Evolutionary conservation across 106 monocot genomes (phyloP).

Genomic region (Vanilla planifolia): DNA sequence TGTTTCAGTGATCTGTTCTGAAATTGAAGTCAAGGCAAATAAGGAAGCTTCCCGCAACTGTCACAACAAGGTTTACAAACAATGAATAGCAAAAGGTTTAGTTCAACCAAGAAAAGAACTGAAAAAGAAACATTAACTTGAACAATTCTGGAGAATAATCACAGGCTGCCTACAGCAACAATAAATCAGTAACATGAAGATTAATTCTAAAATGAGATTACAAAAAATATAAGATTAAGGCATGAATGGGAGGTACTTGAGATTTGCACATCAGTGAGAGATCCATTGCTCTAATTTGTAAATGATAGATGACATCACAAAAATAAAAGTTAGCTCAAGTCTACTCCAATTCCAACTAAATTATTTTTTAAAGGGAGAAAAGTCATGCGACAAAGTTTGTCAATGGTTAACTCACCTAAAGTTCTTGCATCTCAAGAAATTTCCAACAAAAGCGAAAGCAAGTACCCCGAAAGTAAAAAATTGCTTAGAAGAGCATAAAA

Average conservation of each 20-base stretch:
- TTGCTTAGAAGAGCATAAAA: too few species aligned
- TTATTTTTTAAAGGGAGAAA: too few species aligned
- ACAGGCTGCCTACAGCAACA: not conserved
- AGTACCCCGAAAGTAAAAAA: too few species aligned
- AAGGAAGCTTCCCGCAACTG: constrained; percentile 88
- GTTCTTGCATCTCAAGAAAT: too few species aligned
- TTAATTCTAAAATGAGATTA: not conserved
- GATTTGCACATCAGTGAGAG: not conserved
- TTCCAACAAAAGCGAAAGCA: too few species aligned
- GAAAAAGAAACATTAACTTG: not conserved
- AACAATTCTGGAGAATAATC: not conserved
- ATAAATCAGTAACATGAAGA: not conserved
- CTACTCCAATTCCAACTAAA: not conserved
- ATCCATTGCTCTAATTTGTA: too few species aligned
- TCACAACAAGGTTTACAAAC: constrained; percentile 16
- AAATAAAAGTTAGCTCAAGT: not conserved
- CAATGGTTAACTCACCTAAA: too few species aligned
- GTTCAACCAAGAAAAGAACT: not conserved
- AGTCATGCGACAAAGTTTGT: too few species aligned
- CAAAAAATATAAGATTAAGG: not conserved
- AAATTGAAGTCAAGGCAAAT: constrained; percentile 68
- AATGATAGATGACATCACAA: too few species aligned
- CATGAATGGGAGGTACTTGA: not conserved
- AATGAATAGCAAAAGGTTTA: not conserved
- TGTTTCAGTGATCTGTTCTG: constrained; percentile 76